These are phyloP conservation scores for Lichtheimia ramosa DNA, from an alignment of 371 early-diverging fungal genomes.

Conservation along the genomic window DNA sequence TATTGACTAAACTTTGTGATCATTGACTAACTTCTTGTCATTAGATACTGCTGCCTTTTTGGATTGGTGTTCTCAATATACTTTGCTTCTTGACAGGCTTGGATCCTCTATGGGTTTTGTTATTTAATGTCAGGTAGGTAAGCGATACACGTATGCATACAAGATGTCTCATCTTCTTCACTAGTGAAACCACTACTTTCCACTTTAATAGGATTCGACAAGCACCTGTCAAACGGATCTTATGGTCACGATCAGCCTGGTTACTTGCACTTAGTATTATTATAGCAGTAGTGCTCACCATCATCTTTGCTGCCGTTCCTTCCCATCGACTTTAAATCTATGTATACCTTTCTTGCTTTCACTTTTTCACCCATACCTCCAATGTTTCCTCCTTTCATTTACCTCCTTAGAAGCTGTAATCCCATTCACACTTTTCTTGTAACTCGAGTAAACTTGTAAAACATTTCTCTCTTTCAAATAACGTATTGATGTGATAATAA, in stretches of 20 bases:
- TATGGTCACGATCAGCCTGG: slow-evolving; percentile 45
- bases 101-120: slow-evolving; percentile 48
- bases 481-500: no score
- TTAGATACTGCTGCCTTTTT: slow-evolving; percentile 40
- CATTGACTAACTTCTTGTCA: background rate
- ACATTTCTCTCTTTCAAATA: no score
- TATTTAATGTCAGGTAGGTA: slow-evolving; percentile 46
- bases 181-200: slow-evolving; percentile 52
- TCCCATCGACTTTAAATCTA: slow-evolving; percentile 23
- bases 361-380: background rate
- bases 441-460: background rate
- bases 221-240: slow-evolving; percentile 37
- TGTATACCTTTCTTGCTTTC: background rate
- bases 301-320: slow-evolving; percentile 48
- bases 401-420: background rate
- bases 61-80: slow-evolving; percentile 46
- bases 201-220: slow-evolving; percentile 45
- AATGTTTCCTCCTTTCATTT: no score
- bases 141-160: no score
- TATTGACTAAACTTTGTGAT: background rate
- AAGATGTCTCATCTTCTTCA: no score
- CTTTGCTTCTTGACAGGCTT: slow-evolving; percentile 40
- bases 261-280: slow-evolving; percentile 24
- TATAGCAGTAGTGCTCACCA: slow-evolving; percentile 32
- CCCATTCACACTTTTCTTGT: background rate